phyloP scores from a whole-genome alignment of 129 eudicot genomes.

The Ambrosia trifida region DNA sequence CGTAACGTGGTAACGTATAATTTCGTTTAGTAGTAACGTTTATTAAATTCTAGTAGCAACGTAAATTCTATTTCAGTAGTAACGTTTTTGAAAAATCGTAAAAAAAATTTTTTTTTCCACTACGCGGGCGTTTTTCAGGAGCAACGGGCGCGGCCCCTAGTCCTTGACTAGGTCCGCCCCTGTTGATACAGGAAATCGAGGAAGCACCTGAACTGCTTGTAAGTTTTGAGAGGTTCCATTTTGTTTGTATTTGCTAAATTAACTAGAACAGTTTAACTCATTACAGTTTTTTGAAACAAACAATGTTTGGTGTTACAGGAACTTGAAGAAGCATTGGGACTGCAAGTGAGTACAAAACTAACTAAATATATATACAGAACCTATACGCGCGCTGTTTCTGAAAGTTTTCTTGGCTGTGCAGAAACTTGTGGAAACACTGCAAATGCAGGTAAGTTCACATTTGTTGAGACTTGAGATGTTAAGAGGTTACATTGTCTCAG shows the following conservation, averaged over 20 bases:
- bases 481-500: too few species aligned
- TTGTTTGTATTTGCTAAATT: background rate
- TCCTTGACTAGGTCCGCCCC: too few species aligned
- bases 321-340: background rate
- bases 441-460: background rate
- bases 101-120: too few species aligned
- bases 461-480: too few species aligned
- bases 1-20: too few species aligned
- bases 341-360: background rate
- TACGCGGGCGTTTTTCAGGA: too few species aligned
- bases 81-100: too few species aligned
- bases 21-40: too few species aligned
- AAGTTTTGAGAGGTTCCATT: background rate
- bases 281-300: background rate
- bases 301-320: background rate
- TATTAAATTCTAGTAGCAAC: too few species aligned
- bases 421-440: background rate
- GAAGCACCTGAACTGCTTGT: background rate
- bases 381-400: too few species aligned
- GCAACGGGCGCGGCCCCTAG: too few species aligned
- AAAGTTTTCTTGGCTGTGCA: background rate
- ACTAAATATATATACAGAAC: background rate
- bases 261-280: background rate
- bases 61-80: too few species aligned
- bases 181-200: conserved; percentile 1